Percentiles rank a stretch among this genome's conserved stretches.
Conservation (phyloP, 2,329 filamentous ascomycete genomes). For the Cladosporium cucumerinum region DNA sequence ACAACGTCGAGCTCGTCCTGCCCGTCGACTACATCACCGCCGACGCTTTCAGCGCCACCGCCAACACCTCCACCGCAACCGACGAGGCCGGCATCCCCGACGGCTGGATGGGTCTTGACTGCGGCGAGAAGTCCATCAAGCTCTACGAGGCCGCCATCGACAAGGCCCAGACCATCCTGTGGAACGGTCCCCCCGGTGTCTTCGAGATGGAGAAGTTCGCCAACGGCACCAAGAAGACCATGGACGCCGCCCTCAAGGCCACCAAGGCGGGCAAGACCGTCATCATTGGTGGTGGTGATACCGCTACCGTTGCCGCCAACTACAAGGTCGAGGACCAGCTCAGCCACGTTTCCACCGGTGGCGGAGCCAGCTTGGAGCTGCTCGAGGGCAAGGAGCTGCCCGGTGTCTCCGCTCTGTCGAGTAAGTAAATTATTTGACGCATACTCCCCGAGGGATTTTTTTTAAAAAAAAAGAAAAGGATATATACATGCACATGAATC, state of each 20-base stretch:
- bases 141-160: constrained; percentile 84
- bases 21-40: constrained; percentile 94
- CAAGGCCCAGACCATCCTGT: constrained; percentile 92
- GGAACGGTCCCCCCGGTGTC: constrained; percentile 96
- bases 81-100: constrained; percentile 89
- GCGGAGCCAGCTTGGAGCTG: constrained; percentile 91
- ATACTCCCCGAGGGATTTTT: neutral
- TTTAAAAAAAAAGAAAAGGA: neutral
- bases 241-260: constrained; percentile 82
- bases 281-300: constrained; percentile 98
- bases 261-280: constrained; percentile 85
- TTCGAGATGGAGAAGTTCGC: constrained; percentile 97
- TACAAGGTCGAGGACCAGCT: constrained; percentile 95
- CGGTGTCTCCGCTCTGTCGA: constrained; percentile 86
- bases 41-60: constrained; percentile 88
- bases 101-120: constrained; percentile 97
- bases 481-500: neutral
- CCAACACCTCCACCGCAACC: constrained; percentile 74
- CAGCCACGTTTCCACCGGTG: constrained; percentile 96
- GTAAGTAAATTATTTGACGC: constrained; percentile 48
- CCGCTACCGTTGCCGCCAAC: constrained; percentile 95
- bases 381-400: constrained; percentile 97
- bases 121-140: constrained; percentile 81
- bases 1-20: constrained; percentile 91
- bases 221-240: constrained; percentile 83